These are phyloP conservation scores for Rhodotorula toruloides DNA, from an alignment of 768 basidiomycete species.

Conservation along the genomic window DNA sequence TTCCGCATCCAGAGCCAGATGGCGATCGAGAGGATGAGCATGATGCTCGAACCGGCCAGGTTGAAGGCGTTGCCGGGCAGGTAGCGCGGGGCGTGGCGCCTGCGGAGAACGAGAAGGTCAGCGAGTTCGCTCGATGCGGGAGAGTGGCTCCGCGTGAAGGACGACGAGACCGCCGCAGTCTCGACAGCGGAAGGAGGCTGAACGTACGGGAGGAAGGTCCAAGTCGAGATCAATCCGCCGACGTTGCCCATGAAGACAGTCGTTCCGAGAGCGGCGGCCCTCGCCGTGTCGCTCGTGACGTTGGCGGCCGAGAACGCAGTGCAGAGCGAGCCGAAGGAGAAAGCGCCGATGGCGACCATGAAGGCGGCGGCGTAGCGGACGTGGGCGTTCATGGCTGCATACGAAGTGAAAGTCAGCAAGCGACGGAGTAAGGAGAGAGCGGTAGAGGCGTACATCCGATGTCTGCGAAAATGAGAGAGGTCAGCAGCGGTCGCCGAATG, in stretches of 20 bases:
- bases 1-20: constrained; percentile 27
- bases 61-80: constrained; percentile 30
- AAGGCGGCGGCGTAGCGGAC: constrained; percentile 28
- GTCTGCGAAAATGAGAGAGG: constrained; percentile 1
- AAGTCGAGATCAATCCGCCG: constrained; percentile 38
- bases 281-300: constrained; percentile 33
- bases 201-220: constrained; percentile 20
- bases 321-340: constrained; percentile 31
- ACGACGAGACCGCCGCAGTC: no score
- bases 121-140: neutral
- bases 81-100: constrained; percentile 28
- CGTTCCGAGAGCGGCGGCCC: constrained; percentile 34
- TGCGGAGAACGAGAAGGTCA: neutral
- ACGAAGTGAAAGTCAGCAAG: no score
- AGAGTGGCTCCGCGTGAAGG: no score
- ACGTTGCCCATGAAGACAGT: constrained; percentile 41
- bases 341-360: constrained; percentile 29
- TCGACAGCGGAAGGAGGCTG: no score
- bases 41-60: constrained; percentile 21
- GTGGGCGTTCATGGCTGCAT: constrained; percentile 6
- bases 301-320: constrained; percentile 39
- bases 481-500: no score
- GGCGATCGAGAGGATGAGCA: constrained; percentile 14
- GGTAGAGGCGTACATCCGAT: constrained; percentile 36
- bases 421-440: no score